Evolutionary conservation across 23 red algal species (phyloP), one percentile per base, ranked within the genome.

Genomic region (Chondrus crispus): DNA sequence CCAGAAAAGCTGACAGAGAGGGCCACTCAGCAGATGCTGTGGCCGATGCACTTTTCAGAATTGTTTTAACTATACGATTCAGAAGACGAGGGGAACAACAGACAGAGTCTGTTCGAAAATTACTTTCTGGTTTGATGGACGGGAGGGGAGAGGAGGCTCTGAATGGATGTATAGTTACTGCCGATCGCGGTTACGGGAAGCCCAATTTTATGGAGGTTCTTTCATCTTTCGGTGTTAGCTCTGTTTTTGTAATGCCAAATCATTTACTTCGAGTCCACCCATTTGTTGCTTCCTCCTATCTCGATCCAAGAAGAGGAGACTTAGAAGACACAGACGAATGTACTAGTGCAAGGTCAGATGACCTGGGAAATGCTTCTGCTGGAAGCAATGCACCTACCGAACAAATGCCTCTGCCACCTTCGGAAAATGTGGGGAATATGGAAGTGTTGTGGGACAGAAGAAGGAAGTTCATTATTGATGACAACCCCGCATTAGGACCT

Each of bases 221-320:
- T 9, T 26, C 83, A 22, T 39, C 24, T 5, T 74, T 87, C 18
- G 83, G 83, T 20, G 16, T 87, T 4, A 30, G 40, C 35, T 87
- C 58, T 26, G 83, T 74, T 20, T 87, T 87, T 72, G 60, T 87
- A 2, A 87, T 87, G 83, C 62, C 83, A 13, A 63, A 87, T 5
- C 62, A 87, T 44, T 50, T 87, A 4, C 62, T 87, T 18, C 26
- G 60, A 2, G 62, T 74, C 18, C 60, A 87, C 60, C 58, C 60
- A 22, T 87, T 87, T 68, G 50, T 84, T 2, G 79, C 9, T 10
- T 14, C 45, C 50, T 84, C 79, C 22, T 60, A 62, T 35, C 47
- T 35, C 7, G 50, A 84, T 39, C 49, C 79, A 2, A 42, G 9
- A 60, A 28, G 50, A 2, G 35, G 38, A 28, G 46, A 84, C 24